Conservation (phyloP, 805 yeast species). For the Suhomyces canberraensis region DNA sequence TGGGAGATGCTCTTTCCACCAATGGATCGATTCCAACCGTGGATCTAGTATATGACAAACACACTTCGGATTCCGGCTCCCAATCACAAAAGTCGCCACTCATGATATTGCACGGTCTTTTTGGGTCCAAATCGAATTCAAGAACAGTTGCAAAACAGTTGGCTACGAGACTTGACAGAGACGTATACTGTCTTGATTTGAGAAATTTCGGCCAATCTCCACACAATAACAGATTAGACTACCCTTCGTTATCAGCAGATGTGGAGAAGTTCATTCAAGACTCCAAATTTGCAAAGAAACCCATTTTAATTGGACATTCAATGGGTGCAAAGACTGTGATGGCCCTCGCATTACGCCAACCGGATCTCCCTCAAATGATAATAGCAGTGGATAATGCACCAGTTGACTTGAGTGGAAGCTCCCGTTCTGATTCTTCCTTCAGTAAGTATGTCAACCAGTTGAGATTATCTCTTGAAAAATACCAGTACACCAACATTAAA, state of each 20-base stretch:
- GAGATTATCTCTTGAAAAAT: constrained; percentile 50
- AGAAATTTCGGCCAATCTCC: constrained; percentile 95
- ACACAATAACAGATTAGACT: constrained; percentile 65
- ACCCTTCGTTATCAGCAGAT: constrained; percentile 79
- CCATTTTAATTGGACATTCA: constrained; percentile 74
- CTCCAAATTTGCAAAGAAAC: constrained; percentile 37
- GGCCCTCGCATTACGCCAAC: constrained; percentile 74
- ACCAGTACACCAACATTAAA: constrained; percentile 46
- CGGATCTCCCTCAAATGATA: constrained; percentile 56
- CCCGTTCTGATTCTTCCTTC: constrained; percentile 50
- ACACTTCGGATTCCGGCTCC: constrained; percentile 25
- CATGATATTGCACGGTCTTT: constrained; percentile 80
- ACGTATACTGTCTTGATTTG: constrained; percentile 69
- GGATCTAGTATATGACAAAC: constrained; percentile 50
- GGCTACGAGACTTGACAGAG: constrained; percentile 46
- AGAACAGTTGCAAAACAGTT: constrained; percentile 70
- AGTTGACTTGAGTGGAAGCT: constrained; percentile 51
- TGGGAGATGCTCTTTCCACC: constrained; percentile 22
- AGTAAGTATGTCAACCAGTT: constrained; percentile 64
- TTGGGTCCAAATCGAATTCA: constrained; percentile 82
- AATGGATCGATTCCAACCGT: constrained; percentile 41
- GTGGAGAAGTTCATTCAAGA: constrained; percentile 67
- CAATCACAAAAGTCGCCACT: constrained; percentile 52
- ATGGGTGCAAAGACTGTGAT: constrained; percentile 95
- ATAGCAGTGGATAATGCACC: constrained; percentile 92